Base-by-base conservation (phyloP, 176 grass and related monocot genomes). In the Eleusine indica region DNA sequence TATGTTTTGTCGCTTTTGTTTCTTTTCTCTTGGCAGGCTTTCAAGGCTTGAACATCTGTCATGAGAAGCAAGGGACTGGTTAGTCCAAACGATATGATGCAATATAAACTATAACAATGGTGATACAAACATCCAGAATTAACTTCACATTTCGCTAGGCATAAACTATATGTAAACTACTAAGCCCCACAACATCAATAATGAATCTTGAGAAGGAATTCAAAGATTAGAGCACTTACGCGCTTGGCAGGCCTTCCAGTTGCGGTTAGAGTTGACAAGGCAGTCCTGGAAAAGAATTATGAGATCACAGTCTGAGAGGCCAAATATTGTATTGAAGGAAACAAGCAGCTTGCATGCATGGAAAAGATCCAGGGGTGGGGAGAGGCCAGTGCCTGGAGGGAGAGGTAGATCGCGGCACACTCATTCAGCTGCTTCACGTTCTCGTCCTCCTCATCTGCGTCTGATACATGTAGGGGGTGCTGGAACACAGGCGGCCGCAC, bases 371-470 rank as follows among this genome's bases (percentile, higher is more conserved):
- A 17, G 1, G 17, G 18, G 48, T 89, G 70, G 88, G 25, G 95
- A 87, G 32, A 94, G 82, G 76, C 8, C 4, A 14, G 49, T 91
- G 70, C 95, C 92, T 97, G 92, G 41, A 97, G 88, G 25, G 95
- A 87, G 40, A 97, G 82, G 73, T 97, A 97, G 76, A 94, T 13
- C 64, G 71, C 41, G 22, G 95, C 89, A 70, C 92, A 97, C 79
- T 97, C 92, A 32, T 91, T 92, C 82, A 97, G 95, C 84, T 97
- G 95, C 84, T 93, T 97, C 66, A 97, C 95, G 80, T 25, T 97
- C 52, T 92, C 90, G 35, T 94, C 95, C 39, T 97, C 95, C 75
- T 94, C 92, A 37, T 97, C 95, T 12, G 86, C 82, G 44, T 94
- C 90, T 41, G 74, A 85, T 56, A 65, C 70, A 78, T 97, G 95